Percentiles rank a stretch among this genome's conserved stretches.
phyloP scores from a whole-genome alignment of 2,329 filamentous ascomycete species.

The Mycosphaerella arachidis region DNA sequence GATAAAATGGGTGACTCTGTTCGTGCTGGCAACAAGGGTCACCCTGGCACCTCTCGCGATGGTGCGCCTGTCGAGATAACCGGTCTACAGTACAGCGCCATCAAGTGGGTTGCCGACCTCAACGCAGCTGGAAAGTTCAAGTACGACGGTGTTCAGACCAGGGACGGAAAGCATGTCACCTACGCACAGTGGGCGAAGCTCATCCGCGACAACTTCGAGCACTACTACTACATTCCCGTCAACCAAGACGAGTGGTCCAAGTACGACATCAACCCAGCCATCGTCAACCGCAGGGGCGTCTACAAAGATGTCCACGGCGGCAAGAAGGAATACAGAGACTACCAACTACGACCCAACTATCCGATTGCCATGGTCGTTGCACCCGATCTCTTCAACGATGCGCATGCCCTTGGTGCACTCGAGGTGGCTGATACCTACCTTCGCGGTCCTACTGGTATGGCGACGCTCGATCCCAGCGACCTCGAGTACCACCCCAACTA shows the following conservation, averaged over 20 bases:
- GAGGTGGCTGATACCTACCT: constrained; percentile 74
- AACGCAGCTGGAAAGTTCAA: constrained; percentile 65
- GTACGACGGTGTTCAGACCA: constrained; percentile 62
- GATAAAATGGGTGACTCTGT: constrained; percentile 99
- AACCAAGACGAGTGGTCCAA: constrained; percentile 64
- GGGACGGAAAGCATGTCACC: constrained; percentile 52
- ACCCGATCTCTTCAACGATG: constrained; percentile 74
- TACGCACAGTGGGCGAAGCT: constrained; percentile 74
- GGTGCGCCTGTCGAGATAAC: constrained; percentile 94
- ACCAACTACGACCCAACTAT: constrained; percentile 92
- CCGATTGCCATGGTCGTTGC: constrained; percentile 93
- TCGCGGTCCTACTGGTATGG: constrained; percentile 87
- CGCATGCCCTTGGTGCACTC: constrained; percentile 74
- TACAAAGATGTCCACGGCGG: constrained; percentile 97
- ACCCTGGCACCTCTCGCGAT: constrained; percentile 94
- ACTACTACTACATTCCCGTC: constrained; percentile 80
- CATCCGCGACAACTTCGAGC: constrained; percentile 83
- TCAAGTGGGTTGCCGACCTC: constrained; percentile 72
- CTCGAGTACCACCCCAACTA: constrained; percentile 94
- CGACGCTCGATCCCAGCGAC: constrained; percentile 86
- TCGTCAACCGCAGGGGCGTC: constrained; percentile 88
- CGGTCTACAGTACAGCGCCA: constrained; percentile 83
- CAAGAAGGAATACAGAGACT: constrained; percentile 94
- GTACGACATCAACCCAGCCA: constrained; percentile 72
- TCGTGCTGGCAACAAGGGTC: constrained; percentile 82